Percentiles rank a stretch among this genome's conserved stretches.
Evolutionary conservation across 148 eudicot species (phyloP).

Genomic region (Camellia japonica): DNA sequence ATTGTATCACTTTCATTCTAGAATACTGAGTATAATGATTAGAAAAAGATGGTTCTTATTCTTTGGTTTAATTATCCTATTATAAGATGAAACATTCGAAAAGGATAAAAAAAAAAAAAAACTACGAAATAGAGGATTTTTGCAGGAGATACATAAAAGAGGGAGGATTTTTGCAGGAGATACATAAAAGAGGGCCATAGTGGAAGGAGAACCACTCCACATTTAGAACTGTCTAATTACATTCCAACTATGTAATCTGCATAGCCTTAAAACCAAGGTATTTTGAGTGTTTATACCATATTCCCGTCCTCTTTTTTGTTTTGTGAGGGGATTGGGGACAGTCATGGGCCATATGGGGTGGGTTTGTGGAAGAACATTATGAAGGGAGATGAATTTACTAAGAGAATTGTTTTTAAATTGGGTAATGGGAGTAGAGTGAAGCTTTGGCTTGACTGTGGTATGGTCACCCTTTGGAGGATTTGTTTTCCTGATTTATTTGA

Average conservation of each 20-base stretch:
- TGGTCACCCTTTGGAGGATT: too few relatives aligned
- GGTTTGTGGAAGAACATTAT: too few relatives aligned
- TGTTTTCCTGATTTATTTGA: too few relatives aligned
- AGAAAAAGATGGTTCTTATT: background rate
- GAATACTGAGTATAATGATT: background rate
- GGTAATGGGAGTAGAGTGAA: too few relatives aligned
- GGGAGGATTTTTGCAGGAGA: background rate
- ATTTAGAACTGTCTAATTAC: background rate
- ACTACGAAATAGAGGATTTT: background rate
- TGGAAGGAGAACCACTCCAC: background rate
- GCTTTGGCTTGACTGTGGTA: too few relatives aligned
- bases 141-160: background rate
- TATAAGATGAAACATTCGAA: background rate
- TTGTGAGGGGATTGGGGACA: background rate
- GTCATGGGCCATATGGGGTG: too few relatives aligned
- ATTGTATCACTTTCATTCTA: background rate
- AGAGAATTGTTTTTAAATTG: too few relatives aligned
- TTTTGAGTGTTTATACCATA: too few relatives aligned
- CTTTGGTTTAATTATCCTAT: background rate
- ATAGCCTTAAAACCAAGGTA: too few relatives aligned
- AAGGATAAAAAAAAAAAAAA: background rate
- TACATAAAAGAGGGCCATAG: background rate
- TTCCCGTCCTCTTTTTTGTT: background rate
- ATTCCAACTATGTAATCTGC: too few relatives aligned
- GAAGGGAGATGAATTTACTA: too few relatives aligned